Percentiles rank a stretch among this genome's conserved stretches.
phyloP scores from a whole-genome alignment of 495 filamentous ascomycete genomes.

The Neurospora sp. region DNA sequence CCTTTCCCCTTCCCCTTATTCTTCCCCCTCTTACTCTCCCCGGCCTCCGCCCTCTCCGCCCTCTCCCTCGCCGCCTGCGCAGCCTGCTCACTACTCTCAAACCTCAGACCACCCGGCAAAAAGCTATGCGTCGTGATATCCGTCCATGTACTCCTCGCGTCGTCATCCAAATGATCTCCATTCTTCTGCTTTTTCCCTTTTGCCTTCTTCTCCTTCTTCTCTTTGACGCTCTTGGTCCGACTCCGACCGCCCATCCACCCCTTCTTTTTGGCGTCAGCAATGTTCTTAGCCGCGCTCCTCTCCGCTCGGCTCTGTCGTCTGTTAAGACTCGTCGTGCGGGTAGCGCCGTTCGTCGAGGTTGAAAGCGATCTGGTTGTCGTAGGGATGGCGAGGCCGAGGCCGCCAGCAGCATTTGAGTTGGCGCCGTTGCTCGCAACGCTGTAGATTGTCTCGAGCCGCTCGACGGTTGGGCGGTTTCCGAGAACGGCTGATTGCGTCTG shows the following conservation, averaged over 20 bases:
- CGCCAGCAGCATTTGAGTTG: constrained; percentile 55
- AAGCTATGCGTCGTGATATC: constrained; percentile 29
- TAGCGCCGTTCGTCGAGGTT: constrained; percentile 13
- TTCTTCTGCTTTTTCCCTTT: constrained; percentile 17
- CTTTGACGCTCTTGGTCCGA: constrained; percentile 21
- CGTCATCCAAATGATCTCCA: constrained; percentile 21
- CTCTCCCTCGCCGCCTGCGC: neutral
- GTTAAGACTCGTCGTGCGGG: constrained; percentile 26
- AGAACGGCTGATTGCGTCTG: constrained; percentile 26
- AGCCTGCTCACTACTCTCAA: neutral
- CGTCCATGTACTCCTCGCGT: constrained; percentile 36
- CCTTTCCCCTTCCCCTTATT: neutral
- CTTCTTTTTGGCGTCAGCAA: constrained; percentile 42
- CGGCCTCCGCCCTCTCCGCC: neutral
- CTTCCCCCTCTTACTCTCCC: neutral
- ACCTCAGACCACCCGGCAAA: constrained; percentile 6
- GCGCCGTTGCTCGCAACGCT: constrained; percentile 61
- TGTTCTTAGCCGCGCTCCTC: constrained; percentile 44
- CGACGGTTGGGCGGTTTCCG: constrained; percentile 30
- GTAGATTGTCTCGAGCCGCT: constrained; percentile 77
- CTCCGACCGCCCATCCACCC: constrained; percentile 40
- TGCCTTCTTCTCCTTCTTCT: constrained; percentile 9
- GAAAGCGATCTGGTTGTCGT: constrained; percentile 14
- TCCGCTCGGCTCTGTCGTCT: constrained; percentile 41
- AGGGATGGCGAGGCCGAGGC: neutral